Conservation (phyloP, 2,329 filamentous ascomycete genomes). For the Davidsoniella virescens region DNA sequence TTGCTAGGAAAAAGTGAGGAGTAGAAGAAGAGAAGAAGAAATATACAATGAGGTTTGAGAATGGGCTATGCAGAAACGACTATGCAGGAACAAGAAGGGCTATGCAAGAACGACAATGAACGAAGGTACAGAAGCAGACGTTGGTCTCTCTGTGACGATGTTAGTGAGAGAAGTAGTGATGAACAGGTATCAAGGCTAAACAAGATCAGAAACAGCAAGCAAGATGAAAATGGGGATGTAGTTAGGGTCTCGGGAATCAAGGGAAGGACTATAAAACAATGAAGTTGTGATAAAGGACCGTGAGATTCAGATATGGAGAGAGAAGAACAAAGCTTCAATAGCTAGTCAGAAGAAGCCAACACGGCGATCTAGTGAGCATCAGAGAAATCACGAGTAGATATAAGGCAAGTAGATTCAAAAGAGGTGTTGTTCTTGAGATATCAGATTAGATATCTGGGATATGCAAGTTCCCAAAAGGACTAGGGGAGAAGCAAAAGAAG, state of each 20-base stretch:
- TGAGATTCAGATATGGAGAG: too few species aligned
- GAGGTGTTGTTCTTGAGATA: not conserved
- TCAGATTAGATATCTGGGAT: not conserved
- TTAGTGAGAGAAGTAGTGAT: not conserved
- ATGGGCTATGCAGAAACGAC: not conserved
- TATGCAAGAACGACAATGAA: not conserved
- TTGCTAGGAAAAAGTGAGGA: not conserved
- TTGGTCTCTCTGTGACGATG: not conserved
- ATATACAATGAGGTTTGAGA: not conserved
- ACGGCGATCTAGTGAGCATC: not conserved
- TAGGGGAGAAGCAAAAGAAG: not conserved
- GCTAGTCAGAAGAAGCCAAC: not conserved
- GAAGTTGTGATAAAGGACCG: too few species aligned
- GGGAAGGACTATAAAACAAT: too few species aligned
- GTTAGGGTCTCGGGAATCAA: too few species aligned
- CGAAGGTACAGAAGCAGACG: not conserved
- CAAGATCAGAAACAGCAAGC: not conserved
- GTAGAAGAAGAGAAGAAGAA: not conserved
- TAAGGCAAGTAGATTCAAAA: too few species aligned
- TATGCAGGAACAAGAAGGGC: too few species aligned
- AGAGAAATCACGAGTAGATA: not conserved
- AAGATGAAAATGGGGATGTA: too few species aligned
- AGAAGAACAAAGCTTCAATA: too few species aligned
- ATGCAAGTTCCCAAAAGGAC: not conserved
- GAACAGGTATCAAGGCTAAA: not conserved